These are phyloP conservation scores for Trichoderma oligosporum DNA, from an alignment of 2,329 filamentous ascomycete species.

Conservation along the genomic window DNA sequence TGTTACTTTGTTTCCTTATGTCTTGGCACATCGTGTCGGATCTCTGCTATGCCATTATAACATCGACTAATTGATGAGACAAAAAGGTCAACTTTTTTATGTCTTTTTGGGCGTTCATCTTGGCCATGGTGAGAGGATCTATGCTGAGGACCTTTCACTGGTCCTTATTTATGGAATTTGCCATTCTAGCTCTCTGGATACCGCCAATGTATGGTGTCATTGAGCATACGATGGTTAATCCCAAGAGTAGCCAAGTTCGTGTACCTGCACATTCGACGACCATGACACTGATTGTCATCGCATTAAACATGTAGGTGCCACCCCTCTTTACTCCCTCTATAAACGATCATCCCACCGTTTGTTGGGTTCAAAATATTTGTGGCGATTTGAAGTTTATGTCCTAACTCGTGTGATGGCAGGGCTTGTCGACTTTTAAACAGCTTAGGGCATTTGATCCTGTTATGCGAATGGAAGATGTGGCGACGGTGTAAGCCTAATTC, in stretches of 20 bases:
- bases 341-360: neutral
- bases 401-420: constrained; percentile 25
- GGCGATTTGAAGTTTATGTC: too few species aligned
- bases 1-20: neutral
- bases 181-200: constrained; percentile 27
- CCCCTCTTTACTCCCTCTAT: neutral
- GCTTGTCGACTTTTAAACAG: constrained; percentile 38
- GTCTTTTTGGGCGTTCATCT: constrained; percentile 33
- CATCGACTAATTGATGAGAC: neutral
- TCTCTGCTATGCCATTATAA: too few species aligned
- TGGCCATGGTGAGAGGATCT: constrained; percentile 35
- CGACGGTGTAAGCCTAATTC: constrained; percentile 33
- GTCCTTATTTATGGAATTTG: constrained; percentile 35
- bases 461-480: constrained; percentile 39
- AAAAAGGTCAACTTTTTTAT: constrained; percentile 37
- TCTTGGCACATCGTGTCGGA: neutral
- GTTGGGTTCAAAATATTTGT: neutral
- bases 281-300: constrained; percentile 33
- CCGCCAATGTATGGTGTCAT: constrained; percentile 28
- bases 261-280: neutral
- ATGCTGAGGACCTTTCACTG: constrained; percentile 39
- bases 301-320: constrained; percentile 37
- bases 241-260: neutral
- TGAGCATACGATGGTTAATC: neutral
- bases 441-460: constrained; percentile 37